Base-by-base conservation (phyloP, 305 asterid genomes). In the Galium porrigens region DNA sequence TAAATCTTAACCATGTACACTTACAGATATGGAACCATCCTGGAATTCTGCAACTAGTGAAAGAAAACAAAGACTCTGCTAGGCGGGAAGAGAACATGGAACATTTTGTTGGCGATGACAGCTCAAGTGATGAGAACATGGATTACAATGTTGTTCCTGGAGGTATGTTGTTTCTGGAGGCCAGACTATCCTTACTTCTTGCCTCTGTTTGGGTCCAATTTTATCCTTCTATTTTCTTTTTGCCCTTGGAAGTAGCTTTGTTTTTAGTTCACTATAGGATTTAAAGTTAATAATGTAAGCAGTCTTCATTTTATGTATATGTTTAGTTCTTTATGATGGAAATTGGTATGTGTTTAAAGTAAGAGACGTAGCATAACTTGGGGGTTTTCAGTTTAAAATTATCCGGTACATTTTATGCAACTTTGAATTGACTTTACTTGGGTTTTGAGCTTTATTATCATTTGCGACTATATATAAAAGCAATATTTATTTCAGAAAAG, bases 21-120 rank as follows among this genome's bases (percentile, higher is more conserved):
- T 58, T 77, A 70, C 76, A 92, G 99, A 92, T 92, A 76, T 94
- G 97, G 97, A 94, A 94, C 75, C 99, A 94, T 86, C 99, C 99
- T 77, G 99, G 99, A 61, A 84, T 87, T 75, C 77, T 94, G 82
- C 94, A 84, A 82, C 77, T 94, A 67, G 82, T 80, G 87, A 88
- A 84, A 76, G 95, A 89, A 74, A 84, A 80, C 81, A 87, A 78
- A 79, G 89, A 82, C 66, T 69, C 77, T 68, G 79, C 67, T 55
- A 86, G 82, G 73, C 79, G 80, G 71, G 97, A 87, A 79, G 94
- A 83, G 69, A 51, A 67, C 63, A 80, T 77, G 10, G 97, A 92
- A 62, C 82, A 80, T 59, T 71, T 80, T 71, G 82, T 82, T 71
- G 94, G 84, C 5, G 92, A 89, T 68, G 94, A 87, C 73, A 78